A percentile compares a stretch with the other conserved stretches of the same genome.
These are phyloP conservation scores for Exserohilum rostratum DNA, from an alignment of 2,329 filamentous ascomycete genomes.

Conservation along the genomic window DNA sequence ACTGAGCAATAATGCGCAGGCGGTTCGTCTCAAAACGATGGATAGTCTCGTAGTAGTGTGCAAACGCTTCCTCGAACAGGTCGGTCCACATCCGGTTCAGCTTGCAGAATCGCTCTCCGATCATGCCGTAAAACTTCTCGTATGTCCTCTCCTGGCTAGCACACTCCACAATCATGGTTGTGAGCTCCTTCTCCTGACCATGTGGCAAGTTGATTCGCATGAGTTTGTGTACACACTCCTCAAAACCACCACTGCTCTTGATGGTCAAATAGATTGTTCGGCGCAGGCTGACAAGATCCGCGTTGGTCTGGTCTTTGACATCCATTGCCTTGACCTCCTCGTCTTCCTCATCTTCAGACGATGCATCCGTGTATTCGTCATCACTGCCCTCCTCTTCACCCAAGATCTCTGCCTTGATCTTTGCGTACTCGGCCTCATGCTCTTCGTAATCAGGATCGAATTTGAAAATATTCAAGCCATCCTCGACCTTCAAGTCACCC, in stretches of 20 bases:
- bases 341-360: constrained; percentile 74
- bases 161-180: constrained; percentile 96
- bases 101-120: constrained; percentile 94
- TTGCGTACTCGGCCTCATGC: constrained; percentile 88
- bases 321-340: constrained; percentile 83
- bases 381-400: constrained; percentile 77
- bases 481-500: constrained; percentile 76
- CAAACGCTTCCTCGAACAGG: constrained; percentile 87
- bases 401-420: constrained; percentile 89
- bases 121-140: constrained; percentile 94
- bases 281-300: constrained; percentile 89
- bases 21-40: constrained; percentile 97
- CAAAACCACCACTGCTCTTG: constrained; percentile 93
- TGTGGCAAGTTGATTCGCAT: constrained; percentile 84
- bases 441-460: constrained; percentile 88
- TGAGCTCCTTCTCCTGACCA: constrained; percentile 86
- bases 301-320: constrained; percentile 97
- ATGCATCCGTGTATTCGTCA: constrained; percentile 66
- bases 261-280: constrained; percentile 97
- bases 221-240: constrained; percentile 96
- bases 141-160: constrained; percentile 97
- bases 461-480: constrained; percentile 94
- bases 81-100: constrained; percentile 94
- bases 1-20: constrained; percentile 89
- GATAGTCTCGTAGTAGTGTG: constrained; percentile 95